Base-by-base conservation (phyloP, 306 rosid species). In the Acacia melanoxylon region DNA sequence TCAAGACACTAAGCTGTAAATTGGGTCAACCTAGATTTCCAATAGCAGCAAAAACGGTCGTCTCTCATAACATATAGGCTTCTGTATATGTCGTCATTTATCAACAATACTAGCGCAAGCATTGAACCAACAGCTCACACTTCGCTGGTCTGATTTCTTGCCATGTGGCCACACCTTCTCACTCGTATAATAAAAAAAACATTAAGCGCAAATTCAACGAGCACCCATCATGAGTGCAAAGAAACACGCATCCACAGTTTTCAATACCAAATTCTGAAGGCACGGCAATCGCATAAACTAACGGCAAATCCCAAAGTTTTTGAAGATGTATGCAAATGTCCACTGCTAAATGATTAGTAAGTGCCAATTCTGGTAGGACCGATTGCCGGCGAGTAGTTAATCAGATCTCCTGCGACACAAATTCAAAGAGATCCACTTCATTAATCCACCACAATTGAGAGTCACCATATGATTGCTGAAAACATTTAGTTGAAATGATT, bases 401-500 rank as follows among this genome's bases (percentile, higher is more conserved):
- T 37, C 83, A 33, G 85, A 86, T 83, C 94, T 85, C 84, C 92
- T 81, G 92, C 88, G 86, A 76, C 74, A 75, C 33, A 77, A 75
- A 85, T 20, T 76, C 81, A 78, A 77, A 86, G 51, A 82, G 78
- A 82, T 86, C 86, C 85, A 89, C 79, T 65, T 54, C 51, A 78
- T 85, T 80, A 83, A 78, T 74, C 22, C 22, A 71, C 17, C 78
- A 72, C 16, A 65, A 82, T 31, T 79, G 51, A 79, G 44, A 59
- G 24, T 59, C 76, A 74, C 78, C 42, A 22, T 73, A 74, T 68
- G 72, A n/a, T 75, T 27, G 58, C 35, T 41, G 14, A 74, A 35
- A 19, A 73, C 48, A 72, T 49, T 40, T 59, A 54, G 65, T 27
- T n/a, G 66, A 86, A 82, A 51, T 74, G 56, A 80, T 72, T 81